phyloP scores from a whole-genome alignment of 768 basidiomycete species.

The Boletellus ananas region DNA sequence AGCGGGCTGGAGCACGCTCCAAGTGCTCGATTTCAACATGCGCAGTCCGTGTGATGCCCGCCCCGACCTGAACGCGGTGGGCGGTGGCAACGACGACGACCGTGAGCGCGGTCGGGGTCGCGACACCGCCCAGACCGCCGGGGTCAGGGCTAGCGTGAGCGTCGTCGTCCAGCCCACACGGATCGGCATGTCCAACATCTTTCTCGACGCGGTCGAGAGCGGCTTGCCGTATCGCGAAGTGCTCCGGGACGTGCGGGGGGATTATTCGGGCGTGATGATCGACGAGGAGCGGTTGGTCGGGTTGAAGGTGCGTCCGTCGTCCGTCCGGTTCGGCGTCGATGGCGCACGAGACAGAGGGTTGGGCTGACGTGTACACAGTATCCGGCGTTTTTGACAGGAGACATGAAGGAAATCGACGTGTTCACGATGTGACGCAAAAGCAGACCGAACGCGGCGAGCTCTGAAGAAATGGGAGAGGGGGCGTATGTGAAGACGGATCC shows the following conservation, averaged over 20 bases:
- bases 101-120: background rate
- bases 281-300: constrained; percentile 41
- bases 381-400: constrained; percentile 26
- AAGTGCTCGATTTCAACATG: constrained; percentile 33
- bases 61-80: too few relatives aligned
- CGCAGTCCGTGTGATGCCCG: background rate
- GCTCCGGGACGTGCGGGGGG: constrained; percentile 17
- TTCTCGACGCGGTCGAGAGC: constrained; percentile 25
- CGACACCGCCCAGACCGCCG: too few relatives aligned
- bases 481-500: too few relatives aligned
- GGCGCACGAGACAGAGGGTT: too few relatives aligned
- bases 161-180: constrained; percentile 9
- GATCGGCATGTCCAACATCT: constrained; percentile 18
- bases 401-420: constrained; percentile 34
- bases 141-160: background rate
- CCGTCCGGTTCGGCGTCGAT: too few relatives aligned
- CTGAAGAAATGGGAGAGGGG: too few relatives aligned
- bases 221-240: constrained; percentile 32
- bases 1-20: constrained; percentile 10
- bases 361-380: constrained; percentile 9
- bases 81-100: background rate
- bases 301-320: constrained; percentile 33
- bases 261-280: constrained; percentile 41
- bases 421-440: constrained; percentile 27
- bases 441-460: too few relatives aligned